A percentile compares a stretch with the other conserved stretches of the same genome.
Conservation (phyloP, 2,329 filamentous ascomycete genomes). For the Dothideomycetidae sp. region DNA sequence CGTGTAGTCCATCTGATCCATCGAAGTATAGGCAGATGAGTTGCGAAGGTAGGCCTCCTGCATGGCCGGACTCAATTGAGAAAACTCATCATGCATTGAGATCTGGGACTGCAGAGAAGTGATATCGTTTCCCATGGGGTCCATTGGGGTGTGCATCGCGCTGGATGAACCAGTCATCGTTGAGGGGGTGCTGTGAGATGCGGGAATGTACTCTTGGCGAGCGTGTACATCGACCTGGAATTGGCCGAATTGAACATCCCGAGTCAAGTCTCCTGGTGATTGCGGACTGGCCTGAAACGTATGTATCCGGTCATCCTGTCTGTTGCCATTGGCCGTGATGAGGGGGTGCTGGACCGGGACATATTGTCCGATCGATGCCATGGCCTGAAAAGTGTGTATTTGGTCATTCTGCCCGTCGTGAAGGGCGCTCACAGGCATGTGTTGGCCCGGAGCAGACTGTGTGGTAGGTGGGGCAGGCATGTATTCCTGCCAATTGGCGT, state of each 20-base stretch:
- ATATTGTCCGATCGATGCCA: neutral
- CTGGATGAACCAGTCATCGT: neutral
- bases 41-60: neutral
- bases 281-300: conserved; percentile 2
- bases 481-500: conserved; percentile 5
- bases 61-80: conserved; percentile 3
- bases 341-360: neutral
- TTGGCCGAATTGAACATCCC: conserved; percentile 5
- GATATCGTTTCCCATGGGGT: conserved; percentile 1
- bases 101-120: conserved; percentile 3
- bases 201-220: neutral
- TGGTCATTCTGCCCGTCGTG: neutral
- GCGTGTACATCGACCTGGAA: conserved; percentile 5
- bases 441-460: neutral
- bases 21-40: neutral
- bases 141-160: conserved; percentile 1
- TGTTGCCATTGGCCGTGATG: neutral
- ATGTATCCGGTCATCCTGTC: neutral
- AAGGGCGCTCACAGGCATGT: neutral
- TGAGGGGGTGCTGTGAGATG: neutral
- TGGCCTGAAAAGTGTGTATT: conserved; percentile 3
- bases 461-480: neutral
- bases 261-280: neutral
- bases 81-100: conserved; percentile 5
- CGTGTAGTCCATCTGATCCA: too few relatives aligned